A percentile compares a stretch with the other conserved stretches of the same genome.
Conservation (phyloP, 331 rosid genomes). For the Acacia pycnantha region DNA sequence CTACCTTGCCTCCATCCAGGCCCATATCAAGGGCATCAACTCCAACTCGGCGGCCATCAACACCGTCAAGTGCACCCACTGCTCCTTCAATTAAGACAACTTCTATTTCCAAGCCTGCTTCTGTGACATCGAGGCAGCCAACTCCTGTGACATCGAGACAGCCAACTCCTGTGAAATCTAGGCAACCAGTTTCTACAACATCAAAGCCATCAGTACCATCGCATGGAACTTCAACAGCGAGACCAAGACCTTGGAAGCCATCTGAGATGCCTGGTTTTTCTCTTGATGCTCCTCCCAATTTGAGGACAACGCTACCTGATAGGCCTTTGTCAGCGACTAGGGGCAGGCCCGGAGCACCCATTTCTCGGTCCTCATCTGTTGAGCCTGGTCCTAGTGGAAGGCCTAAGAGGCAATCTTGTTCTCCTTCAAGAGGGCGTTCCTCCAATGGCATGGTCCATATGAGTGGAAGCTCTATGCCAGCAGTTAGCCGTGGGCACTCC, state of each 20-base stretch:
- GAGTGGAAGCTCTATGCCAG: constrained; percentile 94
- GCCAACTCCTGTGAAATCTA: constrained; percentile 42
- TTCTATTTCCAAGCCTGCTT: constrained; percentile 48
- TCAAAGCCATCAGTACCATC: constrained; percentile 61
- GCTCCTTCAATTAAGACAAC: constrained; percentile 48
- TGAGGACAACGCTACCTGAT: constrained; percentile 86
- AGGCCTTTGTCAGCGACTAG: constrained; percentile 85
- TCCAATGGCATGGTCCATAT: constrained; percentile 58
- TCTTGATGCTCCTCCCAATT: constrained; percentile 89
- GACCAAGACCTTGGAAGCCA: constrained; percentile 88
- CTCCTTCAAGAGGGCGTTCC: constrained; percentile 95
- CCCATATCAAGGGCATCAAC: constrained; percentile 80
- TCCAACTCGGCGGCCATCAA: constrained; percentile 76
- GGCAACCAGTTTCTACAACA: constrained; percentile 37
- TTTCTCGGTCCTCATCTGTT: constrained; percentile 78
- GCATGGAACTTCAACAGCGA: constrained; percentile 70
- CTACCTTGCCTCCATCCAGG: constrained; percentile 73
- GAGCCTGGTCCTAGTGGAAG: constrained; percentile 80
- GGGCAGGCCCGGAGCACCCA: constrained; percentile 97
- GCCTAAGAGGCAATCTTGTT: constrained; percentile 89
- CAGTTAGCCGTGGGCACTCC: constrained; percentile 67
- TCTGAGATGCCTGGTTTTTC: constrained; percentile 97
- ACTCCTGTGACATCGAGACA: constrained; percentile 35
- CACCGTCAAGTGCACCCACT: constrained; percentile 63
- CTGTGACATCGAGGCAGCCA: constrained; percentile 38